A percentile compares a stretch with the other conserved stretches of the same genome.
phyloP scores from a whole-genome alignment of 1,139 yeast genomes.

The Blastobotrys ciferrii region DNA sequence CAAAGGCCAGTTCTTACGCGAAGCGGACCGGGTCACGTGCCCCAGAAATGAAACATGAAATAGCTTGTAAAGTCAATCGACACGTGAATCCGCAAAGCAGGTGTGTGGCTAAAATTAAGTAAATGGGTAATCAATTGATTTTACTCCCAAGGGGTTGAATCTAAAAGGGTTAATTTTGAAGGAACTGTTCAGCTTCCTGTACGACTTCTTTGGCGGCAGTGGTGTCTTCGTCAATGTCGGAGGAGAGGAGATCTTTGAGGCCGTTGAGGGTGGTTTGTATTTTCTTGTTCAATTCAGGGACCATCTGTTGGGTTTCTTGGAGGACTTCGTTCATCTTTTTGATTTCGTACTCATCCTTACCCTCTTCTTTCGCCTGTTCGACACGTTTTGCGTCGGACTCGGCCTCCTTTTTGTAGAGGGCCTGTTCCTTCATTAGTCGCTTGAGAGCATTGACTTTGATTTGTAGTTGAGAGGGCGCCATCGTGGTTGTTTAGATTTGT shows the following conservation, averaged over 20 bases:
- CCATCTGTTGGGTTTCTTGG: slow-evolving; percentile 65
- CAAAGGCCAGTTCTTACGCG: too few relatives aligned
- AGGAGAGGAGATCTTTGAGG: slow-evolving; percentile 47
- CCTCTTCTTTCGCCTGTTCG: slow-evolving; percentile 40
- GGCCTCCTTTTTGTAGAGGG: slow-evolving; percentile 61
- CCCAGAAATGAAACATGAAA: too few relatives aligned
- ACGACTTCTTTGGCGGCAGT: slow-evolving; percentile 42
- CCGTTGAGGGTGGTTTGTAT: slow-evolving; percentile 50
- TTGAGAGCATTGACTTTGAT: slow-evolving; percentile 74
- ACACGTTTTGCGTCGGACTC: slow-evolving; percentile 54
- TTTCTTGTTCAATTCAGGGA: slow-evolving; percentile 59
- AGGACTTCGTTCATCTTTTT: slow-evolving; percentile 57
- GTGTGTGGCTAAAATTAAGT: too few relatives aligned
- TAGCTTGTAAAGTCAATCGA: too few relatives aligned
- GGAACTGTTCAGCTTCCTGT: slow-evolving; percentile 33
- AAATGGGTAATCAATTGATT: too few relatives aligned
- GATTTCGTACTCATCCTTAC: slow-evolving; percentile 66
- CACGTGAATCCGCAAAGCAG: too few relatives aligned
- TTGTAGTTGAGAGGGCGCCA: slow-evolving; percentile 76
- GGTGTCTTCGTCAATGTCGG: slow-evolving; percentile 47
- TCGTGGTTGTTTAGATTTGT: slow-evolving; percentile 28
- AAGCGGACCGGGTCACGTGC: too few relatives aligned
- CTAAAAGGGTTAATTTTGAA: slow-evolving; percentile 10
- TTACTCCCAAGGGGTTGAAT: too few relatives aligned
- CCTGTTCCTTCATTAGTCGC: slow-evolving; percentile 71